A percentile compares a stretch with the other conserved stretches of the same genome.
phyloP scores from a whole-genome alignment of 441 rosid species.

The Pelargonium cotyledonis region DNA sequence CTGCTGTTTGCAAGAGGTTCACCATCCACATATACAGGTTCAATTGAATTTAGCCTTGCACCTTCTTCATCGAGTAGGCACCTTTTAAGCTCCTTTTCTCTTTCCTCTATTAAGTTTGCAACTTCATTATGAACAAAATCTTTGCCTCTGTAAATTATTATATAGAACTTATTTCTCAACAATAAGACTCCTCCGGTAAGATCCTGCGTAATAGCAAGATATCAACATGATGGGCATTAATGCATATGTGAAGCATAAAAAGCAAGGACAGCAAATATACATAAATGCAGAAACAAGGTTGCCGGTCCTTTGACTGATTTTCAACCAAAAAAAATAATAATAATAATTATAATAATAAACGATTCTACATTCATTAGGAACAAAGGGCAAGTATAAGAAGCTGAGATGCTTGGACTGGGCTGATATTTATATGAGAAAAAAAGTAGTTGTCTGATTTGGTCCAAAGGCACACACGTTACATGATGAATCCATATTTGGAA shows the following conservation, averaged over 20 bases:
- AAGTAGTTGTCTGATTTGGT: too few species aligned
- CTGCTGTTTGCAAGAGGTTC: conserved; percentile 34
- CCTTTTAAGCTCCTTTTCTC: conserved; percentile 54
- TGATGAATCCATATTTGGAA: too few species aligned
- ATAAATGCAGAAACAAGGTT: not conserved
- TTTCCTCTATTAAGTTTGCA: conserved; percentile 44
- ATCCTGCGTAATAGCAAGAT: conserved; percentile 36
- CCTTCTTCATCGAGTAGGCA: conserved; percentile 62
- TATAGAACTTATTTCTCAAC: conserved; percentile 61
- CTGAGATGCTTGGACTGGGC: too few species aligned
- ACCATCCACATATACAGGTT: conserved; percentile 30
- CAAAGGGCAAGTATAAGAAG: too few species aligned
- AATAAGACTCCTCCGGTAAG: conserved; percentile 80
- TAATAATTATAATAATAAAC: too few species aligned
- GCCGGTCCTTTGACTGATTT: not conserved
- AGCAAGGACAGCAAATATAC: not conserved
- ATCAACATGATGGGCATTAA: not conserved
- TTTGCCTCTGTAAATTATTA: conserved; percentile 77
- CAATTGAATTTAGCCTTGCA: conserved; percentile 44
- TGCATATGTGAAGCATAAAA: conserved; percentile 7
- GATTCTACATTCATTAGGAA: too few species aligned
- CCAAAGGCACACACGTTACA: not conserved
- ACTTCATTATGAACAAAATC: conserved; percentile 62
- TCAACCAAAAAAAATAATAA: too few species aligned
- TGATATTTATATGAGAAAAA: too few species aligned